A percentile compares a stretch with the other conserved stretches of the same genome.
phyloP scores from a whole-genome alignment of 768 basidiomycete species.

The Mycena vitilis region DNA sequence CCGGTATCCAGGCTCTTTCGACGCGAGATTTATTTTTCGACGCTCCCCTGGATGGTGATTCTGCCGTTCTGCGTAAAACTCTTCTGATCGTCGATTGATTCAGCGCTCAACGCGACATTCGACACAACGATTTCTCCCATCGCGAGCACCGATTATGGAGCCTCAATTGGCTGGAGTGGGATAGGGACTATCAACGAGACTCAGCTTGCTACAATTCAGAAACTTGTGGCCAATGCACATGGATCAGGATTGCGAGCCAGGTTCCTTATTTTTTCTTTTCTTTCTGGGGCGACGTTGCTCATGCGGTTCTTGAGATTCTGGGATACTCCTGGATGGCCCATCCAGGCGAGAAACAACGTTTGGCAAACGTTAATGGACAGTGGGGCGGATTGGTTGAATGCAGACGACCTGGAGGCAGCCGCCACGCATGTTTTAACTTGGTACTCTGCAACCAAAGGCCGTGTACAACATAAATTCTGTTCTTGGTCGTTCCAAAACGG shows the following conservation, averaged over 20 bases:
- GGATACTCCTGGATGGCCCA: constrained; percentile 64
- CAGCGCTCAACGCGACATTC: constrained; percentile 50
- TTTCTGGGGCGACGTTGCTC: too few relatives aligned
- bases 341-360: constrained; percentile 53
- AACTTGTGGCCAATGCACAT: constrained; percentile 58
- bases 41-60: constrained; percentile 55
- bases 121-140: constrained; percentile 56
- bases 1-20: constrained; percentile 55
- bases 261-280: constrained; percentile 29
- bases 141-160: constrained; percentile 62
- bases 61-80: too few relatives aligned
- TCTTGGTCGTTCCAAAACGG: too few relatives aligned
- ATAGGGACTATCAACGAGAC: constrained; percentile 54
- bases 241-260: constrained; percentile 56
- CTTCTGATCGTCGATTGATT: not conserved
- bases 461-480: too few relatives aligned
- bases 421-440: constrained; percentile 47
- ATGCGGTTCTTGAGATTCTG: constrained; percentile 43
- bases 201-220: constrained; percentile 52
- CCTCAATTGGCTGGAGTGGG: constrained; percentile 60
- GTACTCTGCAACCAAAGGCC: too few relatives aligned
- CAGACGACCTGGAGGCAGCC: constrained; percentile 58
- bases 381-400: constrained; percentile 65
- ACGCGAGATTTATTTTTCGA: constrained; percentile 65
- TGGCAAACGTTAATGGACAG: constrained; percentile 57